Conservation (phyloP, 176 grass and related monocot species). For the Poa annua region DNA sequence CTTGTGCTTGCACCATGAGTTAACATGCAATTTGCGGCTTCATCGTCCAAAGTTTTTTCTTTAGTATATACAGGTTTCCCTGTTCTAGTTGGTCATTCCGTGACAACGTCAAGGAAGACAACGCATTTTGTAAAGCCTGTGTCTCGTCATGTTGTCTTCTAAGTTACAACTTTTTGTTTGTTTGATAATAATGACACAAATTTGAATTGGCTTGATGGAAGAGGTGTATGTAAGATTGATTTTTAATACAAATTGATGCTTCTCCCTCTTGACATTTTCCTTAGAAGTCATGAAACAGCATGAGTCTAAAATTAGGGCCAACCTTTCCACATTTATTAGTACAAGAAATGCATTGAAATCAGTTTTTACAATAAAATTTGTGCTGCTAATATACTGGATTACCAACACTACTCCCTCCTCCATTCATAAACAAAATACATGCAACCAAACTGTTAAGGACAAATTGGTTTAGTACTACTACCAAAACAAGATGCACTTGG, state of each 20-base stretch:
- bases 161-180: neutral
- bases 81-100: neutral
- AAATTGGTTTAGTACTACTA: too few relatives aligned
- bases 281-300: neutral
- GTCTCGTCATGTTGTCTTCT: neutral
- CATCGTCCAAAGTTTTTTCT: neutral
- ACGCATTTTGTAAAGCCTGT: neutral
- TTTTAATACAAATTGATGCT: neutral
- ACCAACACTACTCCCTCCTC: too few relatives aligned
- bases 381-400: too few relatives aligned
- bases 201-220: neutral
- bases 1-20: neutral
- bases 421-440: too few relatives aligned
- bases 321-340: too few relatives aligned
- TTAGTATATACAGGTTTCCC: neutral
- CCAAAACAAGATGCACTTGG: too few relatives aligned
- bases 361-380: too few relatives aligned
- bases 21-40: slow-evolving; percentile 1
- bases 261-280: neutral
- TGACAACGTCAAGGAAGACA: neutral
- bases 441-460: too few relatives aligned
- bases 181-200: neutral
- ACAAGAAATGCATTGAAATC: too few relatives aligned
- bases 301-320: neutral
- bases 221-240: neutral